These are phyloP conservation scores for Lagenidium giganteum DNA, from an alignment of 352 stramenopile genomes.

Conservation along the genomic window DNA sequence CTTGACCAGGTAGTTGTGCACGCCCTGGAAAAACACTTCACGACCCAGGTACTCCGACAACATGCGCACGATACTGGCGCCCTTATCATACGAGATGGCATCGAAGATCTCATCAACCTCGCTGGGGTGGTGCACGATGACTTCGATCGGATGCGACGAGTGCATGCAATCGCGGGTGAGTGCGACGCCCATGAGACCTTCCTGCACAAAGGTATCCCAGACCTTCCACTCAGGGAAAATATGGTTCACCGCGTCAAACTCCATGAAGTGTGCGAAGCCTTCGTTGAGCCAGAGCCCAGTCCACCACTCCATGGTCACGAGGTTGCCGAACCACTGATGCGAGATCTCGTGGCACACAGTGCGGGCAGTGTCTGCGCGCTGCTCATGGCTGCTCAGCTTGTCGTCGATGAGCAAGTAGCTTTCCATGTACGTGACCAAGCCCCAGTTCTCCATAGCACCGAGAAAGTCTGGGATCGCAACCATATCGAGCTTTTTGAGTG, in stretches of 20 bases:
- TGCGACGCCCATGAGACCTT: constrained; percentile 62
- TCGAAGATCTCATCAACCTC: constrained; percentile 99
- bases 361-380: constrained; percentile 77
- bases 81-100: constrained; percentile 96
- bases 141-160: constrained; percentile 92
- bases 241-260: constrained; percentile 91
- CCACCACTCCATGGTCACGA: constrained; percentile 99
- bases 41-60: constrained; percentile 64
- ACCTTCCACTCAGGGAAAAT: constrained; percentile 94
- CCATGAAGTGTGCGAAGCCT: constrained; percentile 96
- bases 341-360: constrained; percentile 98
- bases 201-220: constrained; percentile 94
- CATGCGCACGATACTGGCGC: constrained; percentile 68
- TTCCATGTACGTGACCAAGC: constrained; percentile 95
- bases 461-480: constrained; percentile 93
- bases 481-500: constrained; percentile 99
- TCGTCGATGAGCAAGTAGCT: constrained; percentile 84
- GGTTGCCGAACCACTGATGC: constrained; percentile 97
- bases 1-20: constrained; percentile 92
- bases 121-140: constrained; percentile 89
- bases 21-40: constrained; percentile 72
- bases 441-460: constrained; percentile 96
- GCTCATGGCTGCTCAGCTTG: constrained; percentile 47
- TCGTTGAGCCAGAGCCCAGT: constrained; percentile 97
- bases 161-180: constrained; percentile 91